Conservation (phyloP, 805 yeast genomes). For the Blastobotrys peoriensis region DNA sequence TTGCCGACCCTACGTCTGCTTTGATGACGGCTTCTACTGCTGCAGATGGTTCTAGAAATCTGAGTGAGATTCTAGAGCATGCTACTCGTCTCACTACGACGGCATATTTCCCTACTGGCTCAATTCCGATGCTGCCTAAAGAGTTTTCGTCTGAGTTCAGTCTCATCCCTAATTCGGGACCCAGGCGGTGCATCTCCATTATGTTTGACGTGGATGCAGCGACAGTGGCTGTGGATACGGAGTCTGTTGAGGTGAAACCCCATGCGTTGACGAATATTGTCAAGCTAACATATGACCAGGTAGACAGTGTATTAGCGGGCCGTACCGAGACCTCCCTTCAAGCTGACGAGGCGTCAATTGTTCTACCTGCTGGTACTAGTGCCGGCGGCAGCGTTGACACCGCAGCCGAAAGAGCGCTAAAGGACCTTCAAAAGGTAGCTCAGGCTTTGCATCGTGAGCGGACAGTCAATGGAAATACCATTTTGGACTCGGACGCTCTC, state of each 20-base stretch:
- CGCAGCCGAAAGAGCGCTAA: too few species aligned
- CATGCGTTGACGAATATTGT: constrained; percentile 43
- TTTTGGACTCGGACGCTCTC: too few species aligned
- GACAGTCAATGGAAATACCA: constrained; percentile 31
- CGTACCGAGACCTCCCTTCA: constrained; percentile 16
- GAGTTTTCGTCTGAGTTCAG: constrained; percentile 47
- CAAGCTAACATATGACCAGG: constrained; percentile 55
- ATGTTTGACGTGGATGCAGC: constrained; percentile 31
- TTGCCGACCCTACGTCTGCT: constrained; percentile 83
- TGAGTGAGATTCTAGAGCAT: constrained; percentile 37
- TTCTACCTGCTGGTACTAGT: too few species aligned
- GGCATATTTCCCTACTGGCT: constrained; percentile 63
- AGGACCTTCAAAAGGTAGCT: constrained; percentile 32
- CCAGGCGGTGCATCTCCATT: constrained; percentile 41
- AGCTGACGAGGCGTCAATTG: too few species aligned
- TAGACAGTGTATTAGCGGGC: constrained; percentile 44
- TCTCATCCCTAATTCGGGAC: constrained; percentile 31
- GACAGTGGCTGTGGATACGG: constrained; percentile 18
- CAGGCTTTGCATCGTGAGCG: constrained; percentile 29
- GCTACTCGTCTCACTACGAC: constrained; percentile 63
- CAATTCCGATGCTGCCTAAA: constrained; percentile 65
- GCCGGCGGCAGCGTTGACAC: too few species aligned
- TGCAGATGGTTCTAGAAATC: neutral
- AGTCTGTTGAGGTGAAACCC: constrained; percentile 32
- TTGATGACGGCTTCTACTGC: constrained; percentile 26